These are phyloP conservation scores for Trypanosoma vivax DNA, from an alignment of 208 protist species.

Conservation along the genomic window DNA sequence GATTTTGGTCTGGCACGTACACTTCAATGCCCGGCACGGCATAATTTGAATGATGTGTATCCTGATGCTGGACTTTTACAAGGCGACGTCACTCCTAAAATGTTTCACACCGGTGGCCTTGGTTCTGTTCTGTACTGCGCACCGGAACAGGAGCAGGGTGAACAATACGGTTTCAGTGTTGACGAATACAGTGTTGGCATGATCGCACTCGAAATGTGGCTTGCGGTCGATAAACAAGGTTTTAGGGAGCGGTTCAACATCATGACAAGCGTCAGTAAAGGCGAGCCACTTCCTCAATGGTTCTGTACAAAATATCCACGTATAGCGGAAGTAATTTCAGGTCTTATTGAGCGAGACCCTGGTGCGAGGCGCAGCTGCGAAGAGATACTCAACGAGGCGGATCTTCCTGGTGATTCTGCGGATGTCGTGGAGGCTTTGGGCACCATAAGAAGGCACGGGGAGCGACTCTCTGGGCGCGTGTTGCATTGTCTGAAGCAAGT, in stretches of 20 bases:
- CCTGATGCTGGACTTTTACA: constrained; percentile 21
- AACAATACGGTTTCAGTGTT: constrained; percentile 77
- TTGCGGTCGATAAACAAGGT: constrained; percentile 60
- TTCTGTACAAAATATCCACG: constrained; percentile 44
- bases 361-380: constrained; percentile 46
- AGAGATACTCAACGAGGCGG: constrained; percentile 49
- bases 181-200: constrained; percentile 86
- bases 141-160: constrained; percentile 68
- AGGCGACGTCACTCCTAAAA: not conserved
- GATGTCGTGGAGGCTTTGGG: constrained; percentile 66
- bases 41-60: constrained; percentile 36
- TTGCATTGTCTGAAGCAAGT: constrained; percentile 47
- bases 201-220: constrained; percentile 88
- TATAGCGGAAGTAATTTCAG: constrained; percentile 52
- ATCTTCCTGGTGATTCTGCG: constrained; percentile 68
- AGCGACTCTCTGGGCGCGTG: constrained; percentile 46
- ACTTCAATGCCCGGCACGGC: constrained; percentile 35
- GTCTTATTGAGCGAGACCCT: constrained; percentile 51
- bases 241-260: constrained; percentile 78
- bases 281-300: constrained; percentile 59
- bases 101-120: constrained; percentile 37
- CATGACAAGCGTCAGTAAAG: constrained; percentile 64
- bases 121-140: constrained; percentile 83
- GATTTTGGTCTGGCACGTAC: constrained; percentile 77
- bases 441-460: constrained; percentile 60